These are phyloP conservation scores for Corrigiola litoralis DNA, from an alignment of 179 eudicot genomes.

Conservation along the genomic window DNA sequence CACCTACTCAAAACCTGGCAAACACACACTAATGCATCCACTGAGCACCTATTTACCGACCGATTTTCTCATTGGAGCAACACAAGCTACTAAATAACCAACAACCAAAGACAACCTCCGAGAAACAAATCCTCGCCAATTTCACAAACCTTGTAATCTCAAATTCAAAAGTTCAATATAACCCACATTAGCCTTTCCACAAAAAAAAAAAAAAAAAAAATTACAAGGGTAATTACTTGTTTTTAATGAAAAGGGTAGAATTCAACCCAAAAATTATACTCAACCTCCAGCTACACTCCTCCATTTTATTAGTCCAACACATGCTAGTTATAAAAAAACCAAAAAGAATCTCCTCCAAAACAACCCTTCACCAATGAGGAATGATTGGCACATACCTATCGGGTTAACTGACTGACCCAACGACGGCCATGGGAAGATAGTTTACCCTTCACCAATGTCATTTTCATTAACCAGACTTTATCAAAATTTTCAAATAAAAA, in stretches of 20 bases:
- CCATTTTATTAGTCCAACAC: background rate
- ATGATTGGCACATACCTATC: too few species aligned
- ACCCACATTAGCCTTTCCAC: too few species aligned
- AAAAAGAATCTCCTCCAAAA: background rate
- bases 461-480: too few species aligned
- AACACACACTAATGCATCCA: constrained; percentile 3
- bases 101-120: background rate
- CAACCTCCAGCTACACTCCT: background rate
- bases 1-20: constrained; percentile 9
- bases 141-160: too few species aligned
- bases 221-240: background rate
- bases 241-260: too few species aligned
- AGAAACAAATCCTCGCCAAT: too few species aligned
- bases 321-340: background rate
- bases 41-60: background rate
- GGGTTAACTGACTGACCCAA: too few species aligned
- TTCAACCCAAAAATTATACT: background rate
- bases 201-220: too few species aligned
- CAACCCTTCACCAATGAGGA: background rate
- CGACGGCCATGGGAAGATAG: too few species aligned
- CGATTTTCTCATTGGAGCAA: background rate
- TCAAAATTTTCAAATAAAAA: too few species aligned
- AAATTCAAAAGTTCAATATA: too few species aligned
- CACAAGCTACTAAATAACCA: background rate
- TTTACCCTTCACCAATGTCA: too few species aligned